Evolutionary conservation across 192 early-diverging fungal genomes (phyloP).

Genomic region (Podila verticillata): DNA sequence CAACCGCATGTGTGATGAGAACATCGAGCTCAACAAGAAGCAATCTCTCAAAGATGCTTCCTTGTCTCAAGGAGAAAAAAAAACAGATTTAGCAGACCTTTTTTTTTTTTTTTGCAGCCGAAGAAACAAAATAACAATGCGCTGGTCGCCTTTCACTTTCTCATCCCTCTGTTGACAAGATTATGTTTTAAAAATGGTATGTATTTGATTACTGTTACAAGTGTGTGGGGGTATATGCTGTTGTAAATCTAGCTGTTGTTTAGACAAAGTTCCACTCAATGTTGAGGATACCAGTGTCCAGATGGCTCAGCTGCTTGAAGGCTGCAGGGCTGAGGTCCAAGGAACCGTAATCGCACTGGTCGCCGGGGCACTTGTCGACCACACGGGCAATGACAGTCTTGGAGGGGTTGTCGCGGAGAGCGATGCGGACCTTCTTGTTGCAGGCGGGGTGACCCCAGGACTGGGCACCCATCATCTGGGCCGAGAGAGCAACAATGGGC

Average conservation of each 20-base stretch:
- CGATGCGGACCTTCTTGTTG: slow-evolving; percentile 31
- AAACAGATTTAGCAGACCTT: too few relatives aligned
- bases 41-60: too few relatives aligned
- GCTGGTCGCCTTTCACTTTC: too few relatives aligned
- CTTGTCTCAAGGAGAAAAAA: too few relatives aligned
- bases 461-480: slow-evolving; percentile 47
- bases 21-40: too few relatives aligned
- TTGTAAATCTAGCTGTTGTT: background rate
- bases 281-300: slow-evolving; percentile 36
- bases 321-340: slow-evolving; percentile 48
- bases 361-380: slow-evolving; percentile 56
- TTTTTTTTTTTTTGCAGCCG: too few relatives aligned
- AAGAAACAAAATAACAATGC: too few relatives aligned
- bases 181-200: too few relatives aligned
- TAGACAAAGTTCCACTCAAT: slow-evolving; percentile 54
- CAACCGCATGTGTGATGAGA: too few relatives aligned
- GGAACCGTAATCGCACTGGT: slow-evolving; percentile 39
- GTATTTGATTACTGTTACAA: too few relatives aligned
- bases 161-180: too few relatives aligned
- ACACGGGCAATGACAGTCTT: slow-evolving; percentile 48
- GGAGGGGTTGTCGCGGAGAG: slow-evolving; percentile 18
- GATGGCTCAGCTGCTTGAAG: slow-evolving; percentile 45
- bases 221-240: background rate
- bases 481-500: slow-evolving; percentile 52
- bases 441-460: slow-evolving; percentile 48